These are phyloP conservation scores for Solanum chacoense DNA, from an alignment of 305 asterid genomes.

Conservation along the genomic window DNA sequence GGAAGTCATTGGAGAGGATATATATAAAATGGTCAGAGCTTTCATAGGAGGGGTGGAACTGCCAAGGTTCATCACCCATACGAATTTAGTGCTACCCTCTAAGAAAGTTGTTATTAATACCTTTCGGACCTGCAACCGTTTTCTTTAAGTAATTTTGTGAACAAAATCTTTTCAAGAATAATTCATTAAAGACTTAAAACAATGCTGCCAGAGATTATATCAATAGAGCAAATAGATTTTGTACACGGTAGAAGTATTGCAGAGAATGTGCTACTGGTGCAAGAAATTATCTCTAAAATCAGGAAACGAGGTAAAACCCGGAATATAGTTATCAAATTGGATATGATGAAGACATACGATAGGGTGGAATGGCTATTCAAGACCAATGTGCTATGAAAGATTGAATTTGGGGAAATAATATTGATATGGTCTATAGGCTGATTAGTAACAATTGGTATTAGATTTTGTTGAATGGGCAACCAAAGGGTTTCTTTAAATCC, in stretches of 20 bases:
- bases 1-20: not conserved
- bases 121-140: no score
- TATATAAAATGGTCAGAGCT: not conserved
- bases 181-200: not conserved
- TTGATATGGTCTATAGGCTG: not conserved
- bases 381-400: not conserved
- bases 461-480: not conserved
- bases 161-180: not conserved
- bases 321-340: no score
- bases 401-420: not conserved
- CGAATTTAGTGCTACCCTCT: not conserved
- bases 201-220: not conserved
- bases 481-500: no score
- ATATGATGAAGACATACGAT: no score
- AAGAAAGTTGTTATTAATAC: not conserved
- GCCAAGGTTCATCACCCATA: not conserved
- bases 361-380: not conserved
- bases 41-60: no score
- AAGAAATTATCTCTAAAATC: no score
- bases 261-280: not conserved
- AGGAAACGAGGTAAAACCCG: not conserved
- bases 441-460: not conserved
- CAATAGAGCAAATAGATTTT: no score
- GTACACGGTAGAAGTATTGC: not conserved
- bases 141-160: not conserved